phyloP scores from a whole-genome alignment of 441 rosid species.

The Erysimum cheiri region DNA sequence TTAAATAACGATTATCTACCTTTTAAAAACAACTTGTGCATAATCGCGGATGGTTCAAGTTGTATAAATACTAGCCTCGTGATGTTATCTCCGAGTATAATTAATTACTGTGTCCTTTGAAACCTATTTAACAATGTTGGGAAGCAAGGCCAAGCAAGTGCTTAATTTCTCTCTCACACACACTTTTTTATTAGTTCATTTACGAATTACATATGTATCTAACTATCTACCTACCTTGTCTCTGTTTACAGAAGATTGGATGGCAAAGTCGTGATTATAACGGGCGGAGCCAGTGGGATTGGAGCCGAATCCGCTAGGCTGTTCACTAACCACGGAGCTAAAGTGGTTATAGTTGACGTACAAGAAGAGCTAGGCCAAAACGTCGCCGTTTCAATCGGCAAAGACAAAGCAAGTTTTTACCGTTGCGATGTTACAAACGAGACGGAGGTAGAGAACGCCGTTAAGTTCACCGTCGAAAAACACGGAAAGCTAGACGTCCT shows the following conservation, averaged over 20 bases:
- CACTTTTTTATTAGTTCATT: not conserved
- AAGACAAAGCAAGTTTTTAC: conserved; percentile 25
- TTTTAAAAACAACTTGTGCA: not conserved
- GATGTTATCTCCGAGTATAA: not conserved
- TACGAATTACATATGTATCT: conserved; percentile 11
- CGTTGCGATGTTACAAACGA: conserved; percentile 39
- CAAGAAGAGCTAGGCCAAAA: conserved; percentile 43
- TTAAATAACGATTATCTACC: not conserved
- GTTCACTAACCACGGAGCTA: conserved; percentile 50
- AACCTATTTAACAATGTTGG: not conserved
- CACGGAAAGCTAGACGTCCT: conserved; percentile 56
- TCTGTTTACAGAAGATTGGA: conserved; percentile 35
- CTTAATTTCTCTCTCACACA: not conserved
- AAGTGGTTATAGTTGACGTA: conserved; percentile 45
- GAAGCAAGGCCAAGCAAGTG: conserved; percentile 3
- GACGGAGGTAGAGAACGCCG: conserved; percentile 33
- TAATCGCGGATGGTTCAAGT: not conserved
- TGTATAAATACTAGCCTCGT: not conserved
- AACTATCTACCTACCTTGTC: not conserved
- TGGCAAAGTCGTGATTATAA: conserved; percentile 50
- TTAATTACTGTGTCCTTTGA: not conserved
- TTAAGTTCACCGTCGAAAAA: conserved; percentile 35
- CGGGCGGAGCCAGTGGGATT: conserved; percentile 53
- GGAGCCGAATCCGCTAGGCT: conserved; percentile 49
- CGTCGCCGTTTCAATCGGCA: conserved; percentile 33